A percentile compares a stretch with the other conserved stretches of the same genome.
Evolutionary conservation across 441 rosid genomes (phyloP).

Genomic region (Erysimum pusillum): DNA sequence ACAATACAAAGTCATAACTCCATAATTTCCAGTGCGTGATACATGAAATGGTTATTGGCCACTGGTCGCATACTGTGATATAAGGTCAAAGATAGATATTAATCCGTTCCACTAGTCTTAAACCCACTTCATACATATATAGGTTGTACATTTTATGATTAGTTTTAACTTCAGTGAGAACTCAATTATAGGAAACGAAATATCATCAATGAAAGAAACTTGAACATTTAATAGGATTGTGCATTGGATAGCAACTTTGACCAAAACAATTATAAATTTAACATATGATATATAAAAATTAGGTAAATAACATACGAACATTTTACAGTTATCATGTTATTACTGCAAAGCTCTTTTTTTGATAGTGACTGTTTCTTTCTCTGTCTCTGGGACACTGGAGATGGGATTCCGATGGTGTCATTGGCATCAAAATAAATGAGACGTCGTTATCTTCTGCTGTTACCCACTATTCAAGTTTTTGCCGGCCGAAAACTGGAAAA

Average conservation of each 20-base stretch:
- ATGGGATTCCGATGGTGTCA: not conserved
- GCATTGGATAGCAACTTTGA: constrained; percentile 1
- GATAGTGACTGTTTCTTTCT: not conserved
- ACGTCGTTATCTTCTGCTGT: not conserved
- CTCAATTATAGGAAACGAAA: not conserved
- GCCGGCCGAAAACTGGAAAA: not conserved
- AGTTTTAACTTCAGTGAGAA: not conserved
- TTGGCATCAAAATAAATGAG: not conserved
- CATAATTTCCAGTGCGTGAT: not conserved
- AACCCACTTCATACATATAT: not conserved
- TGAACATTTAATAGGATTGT: not conserved
- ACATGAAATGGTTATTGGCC: not conserved
- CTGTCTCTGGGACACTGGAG: not conserved
- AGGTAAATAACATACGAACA: not conserved
- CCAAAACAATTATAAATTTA: not conserved
- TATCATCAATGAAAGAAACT: not conserved
- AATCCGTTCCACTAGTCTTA: not conserved
- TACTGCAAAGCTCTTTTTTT: not conserved
- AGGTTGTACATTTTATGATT: not conserved
- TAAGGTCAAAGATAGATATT: not conserved
- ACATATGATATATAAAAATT: not conserved
- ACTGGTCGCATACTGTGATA: not conserved
- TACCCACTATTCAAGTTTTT: not conserved
- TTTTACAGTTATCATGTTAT: not conserved
- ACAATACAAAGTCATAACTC: not conserved